These are phyloP conservation scores for Acacia confusa DNA, from an alignment of 306 rosid species.

Conservation along the genomic window DNA sequence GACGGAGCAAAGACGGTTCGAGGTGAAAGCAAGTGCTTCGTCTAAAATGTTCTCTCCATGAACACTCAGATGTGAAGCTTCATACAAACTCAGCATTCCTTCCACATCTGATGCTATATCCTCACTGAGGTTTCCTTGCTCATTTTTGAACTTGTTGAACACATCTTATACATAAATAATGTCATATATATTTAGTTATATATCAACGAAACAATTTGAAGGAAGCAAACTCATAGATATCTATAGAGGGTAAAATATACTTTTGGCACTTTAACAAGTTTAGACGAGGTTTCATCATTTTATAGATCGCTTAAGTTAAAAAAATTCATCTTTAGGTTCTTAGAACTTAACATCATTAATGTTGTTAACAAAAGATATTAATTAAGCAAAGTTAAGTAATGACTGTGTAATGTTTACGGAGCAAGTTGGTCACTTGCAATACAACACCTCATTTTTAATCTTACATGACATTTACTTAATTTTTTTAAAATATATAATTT, in stretches of 20 bases:
- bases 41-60: slow-evolving; percentile 49
- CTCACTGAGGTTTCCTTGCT: slow-evolving; percentile 29
- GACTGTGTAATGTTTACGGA: too few relatives aligned
- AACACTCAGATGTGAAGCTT: slow-evolving; percentile 39
- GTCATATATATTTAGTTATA: not conserved
- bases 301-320: too few relatives aligned
- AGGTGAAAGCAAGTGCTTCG: slow-evolving; percentile 40
- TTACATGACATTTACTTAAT: too few relatives aligned
- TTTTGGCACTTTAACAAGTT: too few relatives aligned
- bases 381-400: too few relatives aligned
- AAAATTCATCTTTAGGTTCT: too few relatives aligned
- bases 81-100: slow-evolving; percentile 48
- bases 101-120: not conserved
- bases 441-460: too few relatives aligned
- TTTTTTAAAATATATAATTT: too few relatives aligned
- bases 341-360: too few relatives aligned
- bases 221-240: not conserved
- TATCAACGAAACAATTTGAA: not conserved
- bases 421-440: too few relatives aligned
- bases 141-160: slow-evolving; percentile 38
- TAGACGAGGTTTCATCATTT: too few relatives aligned
- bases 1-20: not conserved
- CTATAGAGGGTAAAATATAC: not conserved
- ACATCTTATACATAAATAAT: slow-evolving; percentile 19
- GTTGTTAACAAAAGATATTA: too few relatives aligned